These are phyloP conservation scores for Candida qinlingensis DNA, from an alignment of 805 yeast species.

Conservation along the genomic window DNA sequence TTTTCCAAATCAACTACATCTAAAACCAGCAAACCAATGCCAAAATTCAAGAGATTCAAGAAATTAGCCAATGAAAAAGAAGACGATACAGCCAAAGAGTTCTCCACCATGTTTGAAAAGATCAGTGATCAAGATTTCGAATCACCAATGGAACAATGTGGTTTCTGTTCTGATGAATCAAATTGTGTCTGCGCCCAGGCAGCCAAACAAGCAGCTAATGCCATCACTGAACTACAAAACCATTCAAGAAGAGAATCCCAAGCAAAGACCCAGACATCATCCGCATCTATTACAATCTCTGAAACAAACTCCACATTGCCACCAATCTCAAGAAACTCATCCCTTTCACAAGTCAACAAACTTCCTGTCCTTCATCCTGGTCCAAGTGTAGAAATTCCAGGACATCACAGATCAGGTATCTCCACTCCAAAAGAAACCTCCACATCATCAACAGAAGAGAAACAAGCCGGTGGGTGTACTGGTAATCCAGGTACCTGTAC, in stretches of 20 bases:
- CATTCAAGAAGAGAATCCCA: constrained; percentile 19
- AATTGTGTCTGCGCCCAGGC: constrained; percentile 91
- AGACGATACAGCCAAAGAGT: constrained; percentile 17
- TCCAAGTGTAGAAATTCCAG: constrained; percentile 47
- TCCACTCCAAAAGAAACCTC: constrained; percentile 16
- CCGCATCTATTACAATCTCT: neutral
- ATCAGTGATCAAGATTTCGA: constrained; percentile 34
- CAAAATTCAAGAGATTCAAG: constrained; percentile 18
- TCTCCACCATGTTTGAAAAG: constrained; percentile 17
- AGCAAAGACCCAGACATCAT: constrained; percentile 18
- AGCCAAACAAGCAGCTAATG: constrained; percentile 37
- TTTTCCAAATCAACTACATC: constrained; percentile 27
- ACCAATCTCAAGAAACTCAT: constrained; percentile 31
- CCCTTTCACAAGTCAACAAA: constrained; percentile 30
- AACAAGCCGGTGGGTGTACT: constrained; percentile 47
- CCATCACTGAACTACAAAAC: constrained; percentile 25
- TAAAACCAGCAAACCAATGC: constrained; percentile 23
- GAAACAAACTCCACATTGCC: constrained; percentile 25
- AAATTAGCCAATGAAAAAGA: neutral
- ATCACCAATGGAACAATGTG: constrained; percentile 71
- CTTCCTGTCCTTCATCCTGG: constrained; percentile 63
- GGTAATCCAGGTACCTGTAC: constrained; percentile 86
- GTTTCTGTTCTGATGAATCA: constrained; percentile 88
- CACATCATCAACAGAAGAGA: constrained; percentile 6
- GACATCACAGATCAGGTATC: constrained; percentile 27